Conservation (phyloP, 306 rosid species). For the Luffa aegyptiaca region DNA sequence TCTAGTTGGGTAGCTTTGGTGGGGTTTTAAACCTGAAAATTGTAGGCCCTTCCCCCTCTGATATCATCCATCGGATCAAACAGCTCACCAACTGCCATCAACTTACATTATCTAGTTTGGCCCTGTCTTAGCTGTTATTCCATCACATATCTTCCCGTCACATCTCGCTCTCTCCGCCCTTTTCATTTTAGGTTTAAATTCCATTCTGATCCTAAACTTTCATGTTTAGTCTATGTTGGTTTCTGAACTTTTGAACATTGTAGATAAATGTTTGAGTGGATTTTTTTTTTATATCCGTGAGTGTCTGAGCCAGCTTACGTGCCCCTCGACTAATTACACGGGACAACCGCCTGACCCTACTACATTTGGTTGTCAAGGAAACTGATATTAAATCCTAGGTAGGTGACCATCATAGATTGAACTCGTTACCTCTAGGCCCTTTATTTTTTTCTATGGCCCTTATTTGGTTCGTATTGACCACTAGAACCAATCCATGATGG, state of each 20-base stretch:
- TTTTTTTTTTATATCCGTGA: too few species aligned
- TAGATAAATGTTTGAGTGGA: too few species aligned
- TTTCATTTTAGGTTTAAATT: not conserved
- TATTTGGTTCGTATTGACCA: too few species aligned
- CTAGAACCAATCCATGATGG: too few species aligned
- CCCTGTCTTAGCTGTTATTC: slow-evolving; percentile 7
- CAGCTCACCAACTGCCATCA: slow-evolving; percentile 15
- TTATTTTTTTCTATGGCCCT: too few species aligned
- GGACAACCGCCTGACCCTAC: too few species aligned
- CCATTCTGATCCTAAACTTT: not conserved
- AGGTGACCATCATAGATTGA: too few species aligned
- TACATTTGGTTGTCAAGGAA: too few species aligned
- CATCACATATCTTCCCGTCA: slow-evolving; percentile 3
- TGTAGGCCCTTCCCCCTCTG: not conserved
- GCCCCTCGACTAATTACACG: too few species aligned
- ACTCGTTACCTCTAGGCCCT: too few species aligned
- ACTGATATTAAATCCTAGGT: too few species aligned
- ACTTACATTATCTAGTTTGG: not conserved
- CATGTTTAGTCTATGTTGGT: not conserved
- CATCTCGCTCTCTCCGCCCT: not conserved
- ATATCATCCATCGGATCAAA: slow-evolving; percentile 8
- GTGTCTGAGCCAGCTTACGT: too few species aligned
- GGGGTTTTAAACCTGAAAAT: not conserved
- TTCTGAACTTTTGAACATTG: not conserved
- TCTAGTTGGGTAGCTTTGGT: not conserved